Conservation (phyloP, 1,284 basidiomycete genomes). For the Pholiota adiposa region DNA sequence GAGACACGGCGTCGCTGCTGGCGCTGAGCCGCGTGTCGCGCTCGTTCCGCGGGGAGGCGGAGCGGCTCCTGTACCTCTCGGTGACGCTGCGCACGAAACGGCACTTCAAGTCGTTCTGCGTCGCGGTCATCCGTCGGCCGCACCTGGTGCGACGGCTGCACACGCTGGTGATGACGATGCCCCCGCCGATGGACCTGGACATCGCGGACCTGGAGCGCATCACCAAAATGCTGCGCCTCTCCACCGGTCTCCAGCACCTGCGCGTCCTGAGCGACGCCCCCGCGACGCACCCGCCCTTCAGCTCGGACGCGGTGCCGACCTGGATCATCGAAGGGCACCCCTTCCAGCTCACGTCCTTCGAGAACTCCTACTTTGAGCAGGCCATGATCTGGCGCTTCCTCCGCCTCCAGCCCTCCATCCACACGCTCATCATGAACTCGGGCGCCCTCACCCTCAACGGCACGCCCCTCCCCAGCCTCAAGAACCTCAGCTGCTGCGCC, state of each 20-base stretch:
- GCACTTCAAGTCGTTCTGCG: constrained; percentile 23
- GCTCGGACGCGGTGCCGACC: constrained; percentile 1
- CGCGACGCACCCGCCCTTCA: not conserved
- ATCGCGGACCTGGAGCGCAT: constrained; percentile 23
- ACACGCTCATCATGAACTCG: constrained; percentile 9
- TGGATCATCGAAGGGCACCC: constrained; percentile 26
- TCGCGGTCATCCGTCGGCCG: constrained; percentile 21
- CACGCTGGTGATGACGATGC: constrained; percentile 19
- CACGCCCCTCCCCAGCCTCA: constrained; percentile 10
- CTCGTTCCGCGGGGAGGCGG: constrained; percentile 25
- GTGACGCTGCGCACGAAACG: constrained; percentile 14
- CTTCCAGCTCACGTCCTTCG: constrained; percentile 23
- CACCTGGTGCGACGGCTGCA: constrained; percentile 19
- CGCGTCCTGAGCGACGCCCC: constrained; percentile 8
- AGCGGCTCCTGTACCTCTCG: constrained; percentile 24
- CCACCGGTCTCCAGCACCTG: constrained; percentile 22
- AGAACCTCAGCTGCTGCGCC: constrained; percentile 14
- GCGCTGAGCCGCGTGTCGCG: constrained; percentile 20
- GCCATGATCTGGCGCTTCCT: constrained; percentile 20
- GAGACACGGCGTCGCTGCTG: constrained; percentile 12
- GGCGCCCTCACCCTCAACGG: not conserved
- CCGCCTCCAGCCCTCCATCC: constrained; percentile 18
- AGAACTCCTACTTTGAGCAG: constrained; percentile 26
- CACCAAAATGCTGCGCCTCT: constrained; percentile 18
- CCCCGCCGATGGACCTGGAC: constrained; percentile 19